A percentile compares a stretch with the other conserved stretches of the same genome.
phyloP scores from a whole-genome alignment of 2,329 filamentous ascomycete species.

The Calycina marina region DNA sequence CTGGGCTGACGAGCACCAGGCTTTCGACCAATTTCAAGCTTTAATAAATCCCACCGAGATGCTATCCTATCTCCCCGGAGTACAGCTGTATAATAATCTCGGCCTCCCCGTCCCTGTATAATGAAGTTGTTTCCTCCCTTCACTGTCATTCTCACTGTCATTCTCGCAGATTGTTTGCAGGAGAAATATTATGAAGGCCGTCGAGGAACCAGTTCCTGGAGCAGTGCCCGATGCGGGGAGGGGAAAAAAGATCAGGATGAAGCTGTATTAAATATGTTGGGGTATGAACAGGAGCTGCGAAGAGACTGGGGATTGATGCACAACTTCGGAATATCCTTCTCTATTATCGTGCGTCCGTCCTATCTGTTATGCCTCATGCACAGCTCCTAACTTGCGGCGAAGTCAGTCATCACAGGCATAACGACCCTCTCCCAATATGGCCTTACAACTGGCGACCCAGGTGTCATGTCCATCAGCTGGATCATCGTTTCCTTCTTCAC shows the following conservation, averaged over 20 bases:
- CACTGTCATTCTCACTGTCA: no score
- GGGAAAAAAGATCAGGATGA: slow-evolving; percentile 34
- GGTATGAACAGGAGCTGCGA: slow-evolving; percentile 44
- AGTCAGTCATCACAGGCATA: slow-evolving; percentile 44
- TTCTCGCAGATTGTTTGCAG: no score
- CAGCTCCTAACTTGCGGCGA: neutral
- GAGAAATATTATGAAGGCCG: no score
- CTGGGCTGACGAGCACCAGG: no score
- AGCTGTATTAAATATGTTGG: slow-evolving; percentile 36
- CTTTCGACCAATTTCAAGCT: no score
- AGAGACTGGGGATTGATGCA: slow-evolving; percentile 43
- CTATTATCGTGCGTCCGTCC: slow-evolving; percentile 36
- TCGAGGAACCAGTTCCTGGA: no score
- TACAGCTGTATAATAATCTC: no score
- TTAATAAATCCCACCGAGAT: no score
- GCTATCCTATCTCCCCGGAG: no score
- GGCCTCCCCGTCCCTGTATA: no score
- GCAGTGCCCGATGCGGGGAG: slow-evolving; percentile 8
- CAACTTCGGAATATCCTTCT: slow-evolving; percentile 48
- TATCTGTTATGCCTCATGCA: neutral
- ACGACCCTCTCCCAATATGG: slow-evolving; percentile 44
- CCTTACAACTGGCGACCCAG: slow-evolving; percentile 37
- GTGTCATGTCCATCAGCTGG: slow-evolving; percentile 41
- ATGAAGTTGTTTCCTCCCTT: no score
- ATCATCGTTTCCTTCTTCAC: slow-evolving; percentile 41